Evolutionary conservation across 2,329 filamentous ascomycete genomes (phyloP).

Genomic region (Laburnicola sp.): DNA sequence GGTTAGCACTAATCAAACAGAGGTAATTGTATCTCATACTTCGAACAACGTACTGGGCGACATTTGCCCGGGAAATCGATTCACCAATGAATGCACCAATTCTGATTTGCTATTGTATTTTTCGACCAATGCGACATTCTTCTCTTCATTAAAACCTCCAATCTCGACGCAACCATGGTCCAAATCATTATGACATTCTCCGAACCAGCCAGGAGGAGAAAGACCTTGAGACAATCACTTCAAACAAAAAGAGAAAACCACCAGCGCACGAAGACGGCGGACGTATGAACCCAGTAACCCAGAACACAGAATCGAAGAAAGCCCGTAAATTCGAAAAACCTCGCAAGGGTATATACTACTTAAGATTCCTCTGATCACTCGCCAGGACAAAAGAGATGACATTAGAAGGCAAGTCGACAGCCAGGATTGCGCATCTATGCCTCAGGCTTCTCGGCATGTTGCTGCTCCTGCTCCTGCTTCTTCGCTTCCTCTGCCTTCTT

Average conservation of each 20-base stretch:
- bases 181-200: constrained; percentile 12
- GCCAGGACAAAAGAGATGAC: background rate
- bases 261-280: background rate
- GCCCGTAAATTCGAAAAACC: constrained; percentile 6
- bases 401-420: constrained; percentile 8
- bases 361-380: background rate
- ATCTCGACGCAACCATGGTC: background rate
- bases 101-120: no score
- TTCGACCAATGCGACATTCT: background rate
- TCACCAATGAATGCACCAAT: no score
- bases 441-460: constrained; percentile 5
- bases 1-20: no score
- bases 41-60: no score
- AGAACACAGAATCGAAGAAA: constrained; percentile 6
- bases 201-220: constrained; percentile 26
- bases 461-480: no score
- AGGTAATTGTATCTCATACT: no score
- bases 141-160: background rate
- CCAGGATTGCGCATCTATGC: constrained; percentile 12
- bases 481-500: no score
- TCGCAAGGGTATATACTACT: constrained; percentile 9
- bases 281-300: background rate
- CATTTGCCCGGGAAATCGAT: no score
- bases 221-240: background rate
- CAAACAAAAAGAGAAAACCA: background rate